Evolutionary conservation across 192 early-diverging fungal species (phyloP).

Genomic region (Tieghemiomyces parasiticus): DNA sequence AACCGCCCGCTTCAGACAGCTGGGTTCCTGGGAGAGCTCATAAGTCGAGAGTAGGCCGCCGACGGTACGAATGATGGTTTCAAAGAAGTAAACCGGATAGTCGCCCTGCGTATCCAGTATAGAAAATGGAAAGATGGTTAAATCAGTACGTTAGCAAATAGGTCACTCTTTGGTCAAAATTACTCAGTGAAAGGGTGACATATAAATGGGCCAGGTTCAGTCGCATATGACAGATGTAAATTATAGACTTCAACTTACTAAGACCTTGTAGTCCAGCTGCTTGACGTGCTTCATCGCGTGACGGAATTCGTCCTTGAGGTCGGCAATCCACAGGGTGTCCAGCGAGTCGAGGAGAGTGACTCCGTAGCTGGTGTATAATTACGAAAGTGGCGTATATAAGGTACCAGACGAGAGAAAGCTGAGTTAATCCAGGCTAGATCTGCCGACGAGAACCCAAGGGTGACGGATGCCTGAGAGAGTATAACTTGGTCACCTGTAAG

Average conservation of each 20-base stretch:
- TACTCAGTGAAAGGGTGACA: too few relatives aligned
- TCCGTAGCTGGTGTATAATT: slow-evolving; percentile 21
- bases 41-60: slow-evolving; percentile 75
- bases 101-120: slow-evolving; percentile 15
- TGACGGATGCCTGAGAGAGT: not conserved
- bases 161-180: too few relatives aligned
- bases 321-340: slow-evolving; percentile 82
- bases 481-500: not conserved
- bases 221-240: too few relatives aligned
- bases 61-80: slow-evolving; percentile 66
- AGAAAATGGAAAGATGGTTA: too few relatives aligned
- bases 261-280: slow-evolving; percentile 35
- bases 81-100: slow-evolving; percentile 55
- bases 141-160: too few relatives aligned
- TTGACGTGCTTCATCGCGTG: slow-evolving; percentile 49
- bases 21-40: slow-evolving; percentile 55
- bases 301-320: slow-evolving; percentile 59
- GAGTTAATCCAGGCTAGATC: not conserved
- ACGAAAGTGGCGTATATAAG: not conserved
- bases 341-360: slow-evolving; percentile 72
- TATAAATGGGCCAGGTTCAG: too few relatives aligned
- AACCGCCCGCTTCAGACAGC: slow-evolving; percentile 52
- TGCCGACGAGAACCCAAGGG: not conserved
- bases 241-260: slow-evolving; percentile 11
- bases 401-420: not conserved